phyloP scores from a whole-genome alignment of 1,284 basidiomycete genomes.

The Sporisorium graminicola region DNA sequence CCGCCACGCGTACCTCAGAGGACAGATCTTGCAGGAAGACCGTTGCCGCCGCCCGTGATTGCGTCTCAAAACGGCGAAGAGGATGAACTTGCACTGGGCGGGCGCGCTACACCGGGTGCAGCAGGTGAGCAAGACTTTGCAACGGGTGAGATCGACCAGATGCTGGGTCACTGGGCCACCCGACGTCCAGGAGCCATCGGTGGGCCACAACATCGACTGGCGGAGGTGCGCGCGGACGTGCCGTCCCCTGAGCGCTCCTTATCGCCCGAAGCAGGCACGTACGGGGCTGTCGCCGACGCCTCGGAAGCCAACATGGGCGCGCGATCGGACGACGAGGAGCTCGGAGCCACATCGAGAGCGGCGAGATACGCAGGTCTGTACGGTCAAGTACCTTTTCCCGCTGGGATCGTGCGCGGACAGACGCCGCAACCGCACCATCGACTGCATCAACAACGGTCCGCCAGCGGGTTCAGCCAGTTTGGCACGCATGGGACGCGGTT shows the following conservation, averaged over 20 bases:
- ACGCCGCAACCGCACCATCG: slow-evolving; percentile 50
- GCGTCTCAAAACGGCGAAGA: slow-evolving; percentile 53
- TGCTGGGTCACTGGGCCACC: slow-evolving; percentile 56
- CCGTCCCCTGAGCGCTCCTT: slow-evolving; percentile 40
- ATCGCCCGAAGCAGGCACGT: slow-evolving; percentile 31
- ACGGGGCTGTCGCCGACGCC: slow-evolving; percentile 9
- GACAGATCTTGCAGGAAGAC: slow-evolving; percentile 57
- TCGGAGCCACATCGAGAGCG: slow-evolving; percentile 72
- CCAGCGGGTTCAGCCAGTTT: slow-evolving; percentile 41
- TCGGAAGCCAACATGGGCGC: slow-evolving; percentile 33
- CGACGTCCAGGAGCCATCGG: slow-evolving; percentile 26
- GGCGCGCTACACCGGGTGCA: slow-evolving; percentile 48
- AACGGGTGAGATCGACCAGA: slow-evolving; percentile 61
- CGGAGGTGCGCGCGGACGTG: slow-evolving; percentile 37
- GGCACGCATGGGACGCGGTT: slow-evolving; percentile 22
- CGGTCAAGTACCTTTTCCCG: slow-evolving; percentile 22
- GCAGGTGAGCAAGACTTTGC: slow-evolving; percentile 56
- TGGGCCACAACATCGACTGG: slow-evolving; percentile 36
- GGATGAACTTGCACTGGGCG: slow-evolving; percentile 52
- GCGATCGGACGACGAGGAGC: slow-evolving; percentile 48
- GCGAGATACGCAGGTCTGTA: slow-evolving; percentile 82
- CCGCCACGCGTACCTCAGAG: slow-evolving; percentile 49
- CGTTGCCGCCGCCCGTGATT: slow-evolving; percentile 65
- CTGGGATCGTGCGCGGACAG: slow-evolving; percentile 28
- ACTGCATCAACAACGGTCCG: slow-evolving; percentile 45